Base-by-base conservation (phyloP, 768 basidiomycete genomes). In the Mycena sanguinolenta region DNA sequence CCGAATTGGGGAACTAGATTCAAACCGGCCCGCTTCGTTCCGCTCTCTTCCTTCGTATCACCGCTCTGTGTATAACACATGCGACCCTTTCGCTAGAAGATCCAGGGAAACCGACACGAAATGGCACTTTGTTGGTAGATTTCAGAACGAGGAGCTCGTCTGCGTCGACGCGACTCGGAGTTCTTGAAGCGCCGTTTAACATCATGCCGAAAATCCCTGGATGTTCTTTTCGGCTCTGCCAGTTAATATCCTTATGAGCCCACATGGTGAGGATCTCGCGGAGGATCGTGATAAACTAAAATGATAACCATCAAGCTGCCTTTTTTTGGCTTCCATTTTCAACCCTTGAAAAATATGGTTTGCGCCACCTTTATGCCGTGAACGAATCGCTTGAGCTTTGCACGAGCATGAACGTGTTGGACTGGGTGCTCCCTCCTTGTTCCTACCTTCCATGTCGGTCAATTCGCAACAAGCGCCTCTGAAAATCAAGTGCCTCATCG, bases 401-500 rank as follows among this genome's bases (percentile, higher is more conserved):
- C 13, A 65, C 49, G 55, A 54, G 39, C 42, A 53, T 65, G 42
- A 50, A 19, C 13, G 46, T 57, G 36, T 38, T 12, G 27, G 5
- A 32, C 21, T 2, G 21, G 1, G 46, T 12, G 14, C 17, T 65
- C 57, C 10, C 34, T 58, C 36, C 58, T 50, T 16, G 10, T 52
- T 54, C 9, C 12, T 25, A 23, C 49, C 25, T 10, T 30, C 32
- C 65, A 65, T 65, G 65, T 54, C 65, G 13, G 1, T 25, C 34
- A 32, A 58, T 12, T n/a, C 21, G 32, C 23, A 52, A 39, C 17
- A 66, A 27, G 44, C 46, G 14, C 4, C 49, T 16, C 21, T 66
- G 25, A 39, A 25, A 55, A 78, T 84, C 77, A 81, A 81, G 64
- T 75, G 80, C 30, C 73, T 84, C 36, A 76, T 84, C 61, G 70